Conservation (phyloP, 2,329 filamentous ascomycete species). For the Claviceps pazoutovae region DNA sequence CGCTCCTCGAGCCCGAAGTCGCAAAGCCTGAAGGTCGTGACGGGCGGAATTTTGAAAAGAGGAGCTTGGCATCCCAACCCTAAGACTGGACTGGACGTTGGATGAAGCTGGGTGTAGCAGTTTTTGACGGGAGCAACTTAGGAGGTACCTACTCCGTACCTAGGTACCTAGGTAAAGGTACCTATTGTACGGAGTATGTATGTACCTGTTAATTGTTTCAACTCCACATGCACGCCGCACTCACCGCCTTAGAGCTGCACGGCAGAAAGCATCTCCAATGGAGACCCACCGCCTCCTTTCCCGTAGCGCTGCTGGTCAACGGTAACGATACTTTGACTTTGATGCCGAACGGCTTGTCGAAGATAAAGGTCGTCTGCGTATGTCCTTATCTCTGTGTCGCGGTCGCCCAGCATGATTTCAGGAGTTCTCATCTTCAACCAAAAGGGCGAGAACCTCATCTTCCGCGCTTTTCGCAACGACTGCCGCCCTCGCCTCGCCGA, state of each 20-base stretch:
- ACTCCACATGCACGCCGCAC: not conserved
- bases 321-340: not conserved
- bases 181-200: no score
- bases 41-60: no score
- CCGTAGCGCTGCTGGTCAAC: not conserved
- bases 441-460: slow-evolving; percentile 99
- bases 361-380: not conserved
- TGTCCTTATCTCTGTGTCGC: not conserved
- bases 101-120: no score
- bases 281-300: not conserved
- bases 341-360: not conserved
- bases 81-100: no score
- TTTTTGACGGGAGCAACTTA: no score
- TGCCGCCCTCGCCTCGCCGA: slow-evolving; percentile 94
- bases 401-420: slow-evolving; percentile 61
- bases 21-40: no score
- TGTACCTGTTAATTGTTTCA: no score
- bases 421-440: slow-evolving; percentile 98
- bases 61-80: no score
- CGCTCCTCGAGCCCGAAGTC: no score
- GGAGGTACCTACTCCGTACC: no score
- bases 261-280: slow-evolving; percentile 4
- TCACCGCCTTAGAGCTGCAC: slow-evolving; percentile 5
- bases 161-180: no score
- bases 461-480: slow-evolving; percentile 96